Evolutionary conservation across 345 rosid species (phyloP).

Genomic region (Angophora floribunda): DNA sequence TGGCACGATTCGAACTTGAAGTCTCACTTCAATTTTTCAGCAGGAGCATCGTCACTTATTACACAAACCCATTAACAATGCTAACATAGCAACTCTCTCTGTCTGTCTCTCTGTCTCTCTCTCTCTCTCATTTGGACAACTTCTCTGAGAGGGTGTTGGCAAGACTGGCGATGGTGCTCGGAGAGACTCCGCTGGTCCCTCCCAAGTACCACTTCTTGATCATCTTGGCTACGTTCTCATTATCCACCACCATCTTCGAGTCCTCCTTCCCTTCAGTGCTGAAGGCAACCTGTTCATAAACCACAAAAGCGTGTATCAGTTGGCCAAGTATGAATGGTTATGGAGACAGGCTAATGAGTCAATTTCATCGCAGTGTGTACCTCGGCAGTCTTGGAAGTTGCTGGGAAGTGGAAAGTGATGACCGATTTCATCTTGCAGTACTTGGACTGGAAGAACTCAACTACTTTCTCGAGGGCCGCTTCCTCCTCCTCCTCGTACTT

Average conservation of each 20-base stretch:
- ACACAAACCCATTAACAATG: neutral
- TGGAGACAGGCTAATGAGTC: neutral
- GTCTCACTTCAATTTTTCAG: neutral
- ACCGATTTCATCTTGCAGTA: slow-evolving; percentile 65
- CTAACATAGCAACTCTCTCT: neutral
- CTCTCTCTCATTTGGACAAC: slow-evolving; percentile 24
- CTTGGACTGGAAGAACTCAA: slow-evolving; percentile 77
- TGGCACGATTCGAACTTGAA: neutral
- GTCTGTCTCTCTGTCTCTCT: neutral
- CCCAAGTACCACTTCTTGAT: slow-evolving; percentile 89
- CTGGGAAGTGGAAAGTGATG: slow-evolving; percentile 66
- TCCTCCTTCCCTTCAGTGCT: slow-evolving; percentile 59
- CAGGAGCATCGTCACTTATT: neutral
- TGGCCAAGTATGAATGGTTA: neutral
- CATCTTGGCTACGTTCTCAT: slow-evolving; percentile 68
- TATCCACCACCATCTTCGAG: slow-evolving; percentile 48
- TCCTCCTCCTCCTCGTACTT: slow-evolving; percentile 94
- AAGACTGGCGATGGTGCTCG: slow-evolving; percentile 49
- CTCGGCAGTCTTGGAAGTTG: slow-evolving; percentile 40
- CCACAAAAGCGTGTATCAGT: neutral
- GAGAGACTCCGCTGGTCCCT: slow-evolving; percentile 66
- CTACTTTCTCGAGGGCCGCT: slow-evolving; percentile 66
- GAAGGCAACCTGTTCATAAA: slow-evolving; percentile 38
- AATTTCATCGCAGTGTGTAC: slow-evolving; percentile 7
- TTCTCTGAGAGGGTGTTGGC: slow-evolving; percentile 40